Conservation (phyloP, 2,329 filamentous ascomycete genomes). For the Periconia sp. region DNA sequence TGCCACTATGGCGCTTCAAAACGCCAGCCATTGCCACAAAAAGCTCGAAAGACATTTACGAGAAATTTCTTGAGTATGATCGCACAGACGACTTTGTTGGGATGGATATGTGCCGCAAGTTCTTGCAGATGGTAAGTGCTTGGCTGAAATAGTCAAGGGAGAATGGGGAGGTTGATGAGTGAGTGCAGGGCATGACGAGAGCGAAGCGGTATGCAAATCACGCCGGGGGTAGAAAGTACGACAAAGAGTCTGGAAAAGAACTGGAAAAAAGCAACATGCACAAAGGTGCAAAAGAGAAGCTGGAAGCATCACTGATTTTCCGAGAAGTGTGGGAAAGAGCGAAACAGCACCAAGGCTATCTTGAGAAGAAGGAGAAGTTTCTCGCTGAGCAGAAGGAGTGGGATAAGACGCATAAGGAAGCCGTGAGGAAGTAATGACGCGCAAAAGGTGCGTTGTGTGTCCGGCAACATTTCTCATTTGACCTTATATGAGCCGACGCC, state of each 20-base stretch:
- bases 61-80: slow-evolving; percentile 61
- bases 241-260: slow-evolving; percentile 45
- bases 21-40: slow-evolving; percentile 58
- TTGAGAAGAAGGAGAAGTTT: slow-evolving; percentile 53
- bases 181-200: slow-evolving; percentile 60
- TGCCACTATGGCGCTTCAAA: slow-evolving; percentile 67
- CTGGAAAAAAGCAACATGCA: slow-evolving; percentile 54
- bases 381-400: slow-evolving; percentile 55
- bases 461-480: too few species aligned
- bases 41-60: slow-evolving; percentile 58
- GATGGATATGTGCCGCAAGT: slow-evolving; percentile 69
- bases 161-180: neutral
- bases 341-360: slow-evolving; percentile 54
- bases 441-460: too few species aligned
- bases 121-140: slow-evolving; percentile 63
- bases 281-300: slow-evolving; percentile 57
- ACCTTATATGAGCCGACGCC: too few species aligned
- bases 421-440: slow-evolving; percentile 2
- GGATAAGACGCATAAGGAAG: slow-evolving; percentile 36
- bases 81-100: slow-evolving; percentile 63
- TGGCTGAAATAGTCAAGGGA: neutral
- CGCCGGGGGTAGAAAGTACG: slow-evolving; percentile 63
- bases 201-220: slow-evolving; percentile 65
- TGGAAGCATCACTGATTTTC: slow-evolving; percentile 57
- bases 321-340: slow-evolving; percentile 56